A percentile compares a stretch with the other conserved stretches of the same genome.
Evolutionary conservation across 805 yeast genomes (phyloP).

Genomic region (Ogataea ramenticola): DNA sequence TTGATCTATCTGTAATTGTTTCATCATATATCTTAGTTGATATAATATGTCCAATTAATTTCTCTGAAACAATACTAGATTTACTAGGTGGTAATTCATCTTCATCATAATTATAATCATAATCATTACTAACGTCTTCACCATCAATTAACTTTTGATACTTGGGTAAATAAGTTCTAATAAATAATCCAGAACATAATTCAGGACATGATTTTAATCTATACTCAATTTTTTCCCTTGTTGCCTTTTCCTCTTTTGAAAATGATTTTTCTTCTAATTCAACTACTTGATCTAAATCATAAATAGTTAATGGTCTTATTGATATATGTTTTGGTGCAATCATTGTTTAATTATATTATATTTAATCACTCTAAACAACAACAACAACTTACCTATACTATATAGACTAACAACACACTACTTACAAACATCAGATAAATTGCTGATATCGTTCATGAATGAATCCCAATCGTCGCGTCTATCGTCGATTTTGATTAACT

Average conservation of each 20-base stretch:
- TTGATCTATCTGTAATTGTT: constrained; percentile 1
- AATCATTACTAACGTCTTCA: constrained; percentile 11
- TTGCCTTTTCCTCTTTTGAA: constrained; percentile 61
- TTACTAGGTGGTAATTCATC: constrained; percentile 34
- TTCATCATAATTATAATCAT: constrained; percentile 17
- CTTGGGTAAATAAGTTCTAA: constrained; percentile 52
- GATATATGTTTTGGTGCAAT: constrained; percentile 50
- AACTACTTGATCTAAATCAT: constrained; percentile 58
- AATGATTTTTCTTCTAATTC: constrained; percentile 65
- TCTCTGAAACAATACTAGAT: constrained; percentile 49
- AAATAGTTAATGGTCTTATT: constrained; percentile 71
- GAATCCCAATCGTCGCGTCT: too few species aligned
- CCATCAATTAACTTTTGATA: constrained; percentile 32
- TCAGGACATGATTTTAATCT: constrained; percentile 83
- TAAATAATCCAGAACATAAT: constrained; percentile 79
- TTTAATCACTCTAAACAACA: too few species aligned
- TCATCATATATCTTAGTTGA: constrained; percentile 56
- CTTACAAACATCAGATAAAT: too few species aligned
- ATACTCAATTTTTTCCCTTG: constrained; percentile 56
- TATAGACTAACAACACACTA: too few species aligned
- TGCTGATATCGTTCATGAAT: too few species aligned
- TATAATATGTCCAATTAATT: constrained; percentile 70
- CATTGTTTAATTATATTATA: constrained; percentile 1
- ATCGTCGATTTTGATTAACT: not conserved
- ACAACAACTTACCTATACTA: too few species aligned